Evolutionary conservation across 2,329 filamentous ascomycete genomes (phyloP).

Genomic region (Sarocladiaceae sp.): DNA sequence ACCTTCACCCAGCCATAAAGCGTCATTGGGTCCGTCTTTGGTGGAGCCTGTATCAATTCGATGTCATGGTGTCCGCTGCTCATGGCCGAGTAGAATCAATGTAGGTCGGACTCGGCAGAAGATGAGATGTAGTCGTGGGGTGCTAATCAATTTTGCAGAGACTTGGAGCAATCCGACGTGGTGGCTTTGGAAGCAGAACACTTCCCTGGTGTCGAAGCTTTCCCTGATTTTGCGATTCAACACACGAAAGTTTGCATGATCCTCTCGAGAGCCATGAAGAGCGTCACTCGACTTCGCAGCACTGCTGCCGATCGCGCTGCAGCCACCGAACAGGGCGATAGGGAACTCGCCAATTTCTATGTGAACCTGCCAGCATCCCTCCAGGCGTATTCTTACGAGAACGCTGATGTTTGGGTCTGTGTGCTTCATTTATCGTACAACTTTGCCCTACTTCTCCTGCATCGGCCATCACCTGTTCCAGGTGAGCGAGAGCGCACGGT

Average conservation of each 20-base stretch:
- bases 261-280: constrained; percentile 33
- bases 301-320: constrained; percentile 17
- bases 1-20: constrained; percentile 25
- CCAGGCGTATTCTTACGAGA: constrained; percentile 16
- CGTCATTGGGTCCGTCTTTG: constrained; percentile 32
- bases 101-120: constrained; percentile 18
- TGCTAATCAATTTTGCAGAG: no score
- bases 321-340: constrained; percentile 25
- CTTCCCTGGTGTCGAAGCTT: constrained; percentile 39
- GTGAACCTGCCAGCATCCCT: constrained; percentile 23
- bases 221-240: constrained; percentile 39
- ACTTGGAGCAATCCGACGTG: constrained; percentile 48
- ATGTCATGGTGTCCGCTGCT: constrained; percentile 29
- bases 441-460: constrained; percentile 29
- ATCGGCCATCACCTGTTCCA: constrained; percentile 22
- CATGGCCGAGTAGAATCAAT: constrained; percentile 50
- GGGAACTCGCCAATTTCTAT: constrained; percentile 25
- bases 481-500: constrained; percentile 13
- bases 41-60: constrained; percentile 37
- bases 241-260: constrained; percentile 46
- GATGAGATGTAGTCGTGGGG: no score
- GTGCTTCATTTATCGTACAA: constrained; percentile 30
- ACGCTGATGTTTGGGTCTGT: constrained; percentile 20
- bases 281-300: constrained; percentile 11
- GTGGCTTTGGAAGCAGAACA: constrained; percentile 36